Percentiles rank a stretch among this genome's conserved stretches.
These are phyloP conservation scores for Mycena venus DNA, from an alignment of 768 basidiomycete species.

Conservation along the genomic window DNA sequence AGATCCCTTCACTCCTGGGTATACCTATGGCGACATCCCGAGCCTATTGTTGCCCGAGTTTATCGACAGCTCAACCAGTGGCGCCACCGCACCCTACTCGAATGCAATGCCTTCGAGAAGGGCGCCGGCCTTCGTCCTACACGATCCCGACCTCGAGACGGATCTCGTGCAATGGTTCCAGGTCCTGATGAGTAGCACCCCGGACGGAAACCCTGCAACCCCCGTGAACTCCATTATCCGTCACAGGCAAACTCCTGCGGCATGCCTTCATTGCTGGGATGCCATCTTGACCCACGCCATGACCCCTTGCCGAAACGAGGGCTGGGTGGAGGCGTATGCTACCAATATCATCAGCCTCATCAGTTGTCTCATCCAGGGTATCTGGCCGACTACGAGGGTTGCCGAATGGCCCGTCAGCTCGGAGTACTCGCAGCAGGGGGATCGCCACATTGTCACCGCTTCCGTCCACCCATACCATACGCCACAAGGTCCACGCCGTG, in stretches of 20 bases:
- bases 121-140: neutral
- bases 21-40: neutral
- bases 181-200: neutral
- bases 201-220: neutral
- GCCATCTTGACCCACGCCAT: neutral
- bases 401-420: neutral
- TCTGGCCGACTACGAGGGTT: neutral
- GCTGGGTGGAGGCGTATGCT: neutral
- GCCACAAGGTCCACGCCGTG: too few species aligned
- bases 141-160: neutral
- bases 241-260: neutral
- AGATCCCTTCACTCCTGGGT: neutral
- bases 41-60: neutral
- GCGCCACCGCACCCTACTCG: neutral
- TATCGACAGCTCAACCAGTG: neutral
- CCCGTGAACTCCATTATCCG: neutral
- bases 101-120: neutral
- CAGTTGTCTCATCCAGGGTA: neutral
- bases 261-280: neutral
- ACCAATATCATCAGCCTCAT: constrained; percentile 1
- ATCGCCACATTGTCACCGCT: neutral
- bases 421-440: neutral
- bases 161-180: neutral
- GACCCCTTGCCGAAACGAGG: neutral
- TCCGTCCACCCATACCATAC: too few species aligned